Evolutionary conservation across 2,329 filamentous ascomycete species (phyloP).

Genomic region (Trichocomaceae sp.): DNA sequence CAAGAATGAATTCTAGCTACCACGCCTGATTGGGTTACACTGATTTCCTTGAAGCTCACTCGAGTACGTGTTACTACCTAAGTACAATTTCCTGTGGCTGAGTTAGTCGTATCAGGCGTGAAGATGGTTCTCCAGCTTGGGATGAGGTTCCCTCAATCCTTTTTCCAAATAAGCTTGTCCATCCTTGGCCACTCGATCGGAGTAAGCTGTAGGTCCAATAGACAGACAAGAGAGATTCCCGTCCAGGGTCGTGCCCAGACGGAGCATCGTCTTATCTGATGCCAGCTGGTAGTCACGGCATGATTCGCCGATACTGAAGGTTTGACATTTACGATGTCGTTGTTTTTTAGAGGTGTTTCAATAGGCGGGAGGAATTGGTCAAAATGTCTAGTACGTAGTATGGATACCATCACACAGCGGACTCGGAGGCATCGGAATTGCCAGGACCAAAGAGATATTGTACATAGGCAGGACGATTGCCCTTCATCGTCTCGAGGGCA

Average conservation of each 20-base stretch:
- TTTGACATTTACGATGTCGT: not conserved
- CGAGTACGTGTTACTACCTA: no score
- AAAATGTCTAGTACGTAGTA: not conserved
- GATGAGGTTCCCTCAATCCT: no score
- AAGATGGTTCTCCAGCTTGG: no score
- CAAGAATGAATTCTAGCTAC: not conserved
- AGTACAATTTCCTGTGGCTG: no score
- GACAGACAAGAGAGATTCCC: not conserved
- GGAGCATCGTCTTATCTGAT: not conserved
- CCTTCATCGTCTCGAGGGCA: constrained; percentile 59
- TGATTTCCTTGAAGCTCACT: not conserved
- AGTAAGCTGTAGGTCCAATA: not conserved
- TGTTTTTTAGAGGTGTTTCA: not conserved
- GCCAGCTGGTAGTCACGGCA: not conserved
- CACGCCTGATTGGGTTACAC: not conserved
- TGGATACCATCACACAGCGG: not conserved
- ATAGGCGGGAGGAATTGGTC: not conserved
- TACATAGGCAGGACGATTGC: constrained; percentile 67
- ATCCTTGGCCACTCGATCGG: not conserved
- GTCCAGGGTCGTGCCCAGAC: not conserved
- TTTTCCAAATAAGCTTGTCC: not conserved
- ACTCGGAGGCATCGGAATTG: not conserved
- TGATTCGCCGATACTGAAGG: not conserved
- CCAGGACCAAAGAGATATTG: constrained; percentile 7
- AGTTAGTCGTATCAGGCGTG: no score